Conservation (phyloP, 139 green algal genomes). For the Yamagishiella unicocca region DNA sequence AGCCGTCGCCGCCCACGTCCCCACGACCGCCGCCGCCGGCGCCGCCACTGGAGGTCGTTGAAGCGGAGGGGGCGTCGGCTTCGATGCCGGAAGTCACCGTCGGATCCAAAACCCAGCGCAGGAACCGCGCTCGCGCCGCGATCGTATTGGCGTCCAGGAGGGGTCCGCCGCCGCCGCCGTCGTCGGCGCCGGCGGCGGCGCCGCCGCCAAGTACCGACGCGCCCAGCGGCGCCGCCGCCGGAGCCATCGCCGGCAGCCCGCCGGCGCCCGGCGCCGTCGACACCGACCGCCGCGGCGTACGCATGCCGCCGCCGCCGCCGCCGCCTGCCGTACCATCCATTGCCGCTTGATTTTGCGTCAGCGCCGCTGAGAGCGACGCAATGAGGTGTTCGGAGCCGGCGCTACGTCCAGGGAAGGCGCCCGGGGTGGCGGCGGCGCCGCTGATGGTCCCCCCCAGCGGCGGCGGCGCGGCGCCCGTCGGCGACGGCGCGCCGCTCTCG, state of each 20-base stretch:
- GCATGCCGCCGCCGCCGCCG: background rate
- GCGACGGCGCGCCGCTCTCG: background rate
- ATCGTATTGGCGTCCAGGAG: background rate
- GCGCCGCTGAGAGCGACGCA: too few relatives aligned
- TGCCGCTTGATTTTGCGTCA: too few relatives aligned
- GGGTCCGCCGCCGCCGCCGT: background rate
- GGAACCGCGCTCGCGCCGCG: background rate
- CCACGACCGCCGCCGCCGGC: background rate
- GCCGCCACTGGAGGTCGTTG: too few relatives aligned
- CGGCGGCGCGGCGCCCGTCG: background rate
- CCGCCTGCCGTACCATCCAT: background rate
- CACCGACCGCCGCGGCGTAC: background rate
- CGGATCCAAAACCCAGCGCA: conserved; percentile 28
- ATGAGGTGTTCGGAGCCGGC: too few relatives aligned
- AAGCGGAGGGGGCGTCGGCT: background rate
- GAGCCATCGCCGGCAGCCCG: background rate
- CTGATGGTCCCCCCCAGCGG: background rate
- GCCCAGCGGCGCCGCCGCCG: background rate
- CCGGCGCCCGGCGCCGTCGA: background rate
- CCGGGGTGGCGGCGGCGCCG: background rate
- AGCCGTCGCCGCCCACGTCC: background rate
- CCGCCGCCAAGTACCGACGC: background rate
- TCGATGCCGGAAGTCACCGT: background rate
- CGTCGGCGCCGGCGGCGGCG: background rate
- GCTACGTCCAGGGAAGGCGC: too few relatives aligned